phyloP scores from a whole-genome alignment of 2,329 filamentous ascomycete species.

The Diaporthe australafricana region DNA sequence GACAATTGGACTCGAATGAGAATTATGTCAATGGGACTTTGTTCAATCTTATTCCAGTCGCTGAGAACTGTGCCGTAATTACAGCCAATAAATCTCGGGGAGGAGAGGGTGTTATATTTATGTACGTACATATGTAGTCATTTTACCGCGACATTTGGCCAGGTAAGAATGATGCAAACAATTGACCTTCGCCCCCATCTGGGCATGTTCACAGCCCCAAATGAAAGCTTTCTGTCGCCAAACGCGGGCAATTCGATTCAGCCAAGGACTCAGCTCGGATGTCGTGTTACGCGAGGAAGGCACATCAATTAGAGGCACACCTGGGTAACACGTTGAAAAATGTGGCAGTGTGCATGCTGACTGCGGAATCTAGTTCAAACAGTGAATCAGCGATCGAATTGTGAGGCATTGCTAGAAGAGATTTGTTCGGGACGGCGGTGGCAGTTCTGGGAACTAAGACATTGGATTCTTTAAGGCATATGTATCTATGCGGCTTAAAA shows the following conservation, averaged over 20 bases:
- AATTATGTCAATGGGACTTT: too few species aligned
- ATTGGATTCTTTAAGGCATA: too few species aligned
- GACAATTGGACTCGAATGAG: not conserved
- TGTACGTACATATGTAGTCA: too few species aligned
- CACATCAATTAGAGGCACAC: not conserved
- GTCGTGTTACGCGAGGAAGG: not conserved
- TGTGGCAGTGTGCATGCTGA: not conserved
- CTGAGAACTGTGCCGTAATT: not conserved
- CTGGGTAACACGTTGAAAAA: too few species aligned
- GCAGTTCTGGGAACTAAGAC: too few species aligned
- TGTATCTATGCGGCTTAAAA: too few species aligned
- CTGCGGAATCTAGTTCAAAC: not conserved
- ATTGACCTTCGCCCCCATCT: not conserved
- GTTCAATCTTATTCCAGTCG: too few species aligned
- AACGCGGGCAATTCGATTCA: not conserved
- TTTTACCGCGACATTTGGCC: too few species aligned
- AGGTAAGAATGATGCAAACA: not conserved
- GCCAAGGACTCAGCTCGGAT: not conserved
- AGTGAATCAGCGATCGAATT: not conserved
- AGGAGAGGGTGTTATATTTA: too few species aligned
- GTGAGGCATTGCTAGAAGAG: not conserved
- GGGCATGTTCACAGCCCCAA: too few species aligned
- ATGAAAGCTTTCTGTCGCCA: too few species aligned
- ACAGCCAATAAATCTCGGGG: not conserved
- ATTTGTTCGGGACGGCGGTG: too few species aligned